Percentiles rank a stretch among this genome's conserved stretches.
These are phyloP conservation scores for Tulasnella sp. DNA, from an alignment of 768 basidiomycete species.

Conservation along the genomic window DNA sequence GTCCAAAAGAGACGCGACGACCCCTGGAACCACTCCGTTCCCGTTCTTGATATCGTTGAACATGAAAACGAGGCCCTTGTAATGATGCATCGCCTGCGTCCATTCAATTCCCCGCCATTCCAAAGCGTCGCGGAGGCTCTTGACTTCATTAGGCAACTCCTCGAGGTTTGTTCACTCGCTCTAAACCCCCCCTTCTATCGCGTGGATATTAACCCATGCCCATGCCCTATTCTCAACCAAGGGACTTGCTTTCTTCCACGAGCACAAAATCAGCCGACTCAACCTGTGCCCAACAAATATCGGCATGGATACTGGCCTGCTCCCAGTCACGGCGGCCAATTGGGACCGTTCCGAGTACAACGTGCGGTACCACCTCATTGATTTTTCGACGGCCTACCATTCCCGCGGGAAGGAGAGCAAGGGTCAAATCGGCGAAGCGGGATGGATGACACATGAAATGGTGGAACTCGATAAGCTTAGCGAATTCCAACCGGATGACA, in stretches of 20 bases:
- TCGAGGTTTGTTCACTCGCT: constrained; percentile 10
- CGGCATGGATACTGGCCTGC: constrained; percentile 12
- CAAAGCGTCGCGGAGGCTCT: constrained; percentile 7
- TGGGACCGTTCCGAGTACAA: constrained; percentile 13
- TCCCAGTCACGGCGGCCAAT: constrained; percentile 6
- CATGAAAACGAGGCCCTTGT: neutral
- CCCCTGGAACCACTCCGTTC: constrained; percentile 15
- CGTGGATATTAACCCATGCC: neutral
- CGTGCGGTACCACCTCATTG: constrained; percentile 11
- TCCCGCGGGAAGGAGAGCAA: neutral
- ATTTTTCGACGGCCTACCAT: neutral
- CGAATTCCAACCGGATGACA: neutral
- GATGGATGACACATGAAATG: neutral
- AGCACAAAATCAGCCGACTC: constrained; percentile 11
- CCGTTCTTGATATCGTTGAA: constrained; percentile 3
- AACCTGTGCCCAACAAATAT: constrained; percentile 11
- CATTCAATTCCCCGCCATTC: constrained; percentile 11
- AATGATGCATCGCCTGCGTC: constrained; percentile 11
- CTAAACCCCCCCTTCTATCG: neutral
- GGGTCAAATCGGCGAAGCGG: neutral
- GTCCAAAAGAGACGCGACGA: constrained; percentile 4
- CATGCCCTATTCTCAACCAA: neutral
- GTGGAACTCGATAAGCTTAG: neutral
- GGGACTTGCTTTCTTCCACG: constrained; percentile 15
- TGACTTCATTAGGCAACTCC: constrained; percentile 6